Conservation (phyloP, 169 alveolate species). For the Plasmodium adleri region DNA sequence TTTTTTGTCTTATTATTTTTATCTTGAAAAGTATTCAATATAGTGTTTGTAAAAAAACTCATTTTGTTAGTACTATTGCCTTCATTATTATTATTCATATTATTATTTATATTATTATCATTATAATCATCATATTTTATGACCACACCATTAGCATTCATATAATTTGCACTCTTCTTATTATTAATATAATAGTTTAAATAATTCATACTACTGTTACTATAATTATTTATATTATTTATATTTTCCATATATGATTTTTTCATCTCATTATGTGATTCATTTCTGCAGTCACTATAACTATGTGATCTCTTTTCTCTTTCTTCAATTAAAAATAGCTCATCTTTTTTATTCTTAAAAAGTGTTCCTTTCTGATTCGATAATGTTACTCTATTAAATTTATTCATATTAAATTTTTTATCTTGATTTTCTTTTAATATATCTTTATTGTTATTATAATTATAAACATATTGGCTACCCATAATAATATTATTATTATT, state of each 20-base stretch:
- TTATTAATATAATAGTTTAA: conserved; percentile 2
- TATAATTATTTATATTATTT: background rate
- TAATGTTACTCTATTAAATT: background rate
- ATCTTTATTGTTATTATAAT: background rate
- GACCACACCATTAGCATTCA: conserved; percentile 13
- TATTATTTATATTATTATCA: conserved; percentile 6
- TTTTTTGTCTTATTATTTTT: background rate
- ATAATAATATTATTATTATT: background rate
- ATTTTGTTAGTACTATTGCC: conserved; percentile 8
- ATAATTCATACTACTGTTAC: background rate
- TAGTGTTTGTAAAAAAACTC: background rate
- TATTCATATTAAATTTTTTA: background rate
- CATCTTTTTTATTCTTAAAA: conserved; percentile 18
- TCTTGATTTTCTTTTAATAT: background rate
- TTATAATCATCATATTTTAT: conserved; percentile 23
- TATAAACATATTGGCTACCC: too few relatives aligned
- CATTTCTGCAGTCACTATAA: conserved; percentile 8
- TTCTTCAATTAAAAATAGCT: background rate
- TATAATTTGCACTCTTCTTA: background rate
- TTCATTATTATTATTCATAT: conserved; percentile 1
- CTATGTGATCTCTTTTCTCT: conserved; percentile 25
- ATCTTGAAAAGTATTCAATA: conserved; percentile 3
- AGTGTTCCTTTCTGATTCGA: conserved; percentile 2
- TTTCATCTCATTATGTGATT: background rate
- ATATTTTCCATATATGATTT: background rate